Evolutionary conservation across 768 basidiomycete genomes (phyloP), one percentile per base, ranked within the genome.

Genomic region (Mycena belliarum): DNA sequence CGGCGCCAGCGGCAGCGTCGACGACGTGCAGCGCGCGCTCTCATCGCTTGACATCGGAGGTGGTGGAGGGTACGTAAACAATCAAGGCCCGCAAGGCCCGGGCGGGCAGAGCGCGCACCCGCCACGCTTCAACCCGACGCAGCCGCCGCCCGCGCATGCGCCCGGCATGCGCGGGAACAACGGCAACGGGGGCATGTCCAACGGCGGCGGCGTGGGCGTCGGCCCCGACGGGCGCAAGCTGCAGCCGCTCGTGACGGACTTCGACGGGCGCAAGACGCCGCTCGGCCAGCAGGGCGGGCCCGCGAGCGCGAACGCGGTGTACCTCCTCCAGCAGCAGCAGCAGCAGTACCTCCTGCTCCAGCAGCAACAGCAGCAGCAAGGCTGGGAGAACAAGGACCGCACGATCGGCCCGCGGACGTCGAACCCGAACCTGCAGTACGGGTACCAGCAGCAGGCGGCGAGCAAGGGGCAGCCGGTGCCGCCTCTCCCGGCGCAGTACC

Each of bases 1-100:
- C 69, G 42, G 67, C 24, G 10, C 72, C 42, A 76, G 65, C 59
- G 73, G 72, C 50, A 54, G 70, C 44, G 82, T 92, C 55, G 91
- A 93, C 61, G 91, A 93, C 52, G 85, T 93, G 16, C 82, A 88
- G 63, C 83, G 85, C 40, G 91, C 88, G 18, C 75, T 93, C 24
- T 85, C 87, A 16, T 73, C 81, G 32, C 76, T 93, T 52, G 90
- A 92, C 64, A 73, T 93, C 28, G 72, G 77, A 6, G 76, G 75
- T 57, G 74, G 71, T 55, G 65, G 63, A 7, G 26, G 24, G 8
- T 69, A 67, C 21, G 47, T 65, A 33, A 57, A 76, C 65, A 66
- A 79, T 59, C 71, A 68, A 45, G 65, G 66, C 40, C 79, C 82
- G 28, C 87, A 86, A 60, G 80, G 81, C 51, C n/a, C n/a, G 46